phyloP scores from a whole-genome alignment of 2,329 filamentous ascomycete genomes.

The Scortechinia acanthostroma region DNA sequence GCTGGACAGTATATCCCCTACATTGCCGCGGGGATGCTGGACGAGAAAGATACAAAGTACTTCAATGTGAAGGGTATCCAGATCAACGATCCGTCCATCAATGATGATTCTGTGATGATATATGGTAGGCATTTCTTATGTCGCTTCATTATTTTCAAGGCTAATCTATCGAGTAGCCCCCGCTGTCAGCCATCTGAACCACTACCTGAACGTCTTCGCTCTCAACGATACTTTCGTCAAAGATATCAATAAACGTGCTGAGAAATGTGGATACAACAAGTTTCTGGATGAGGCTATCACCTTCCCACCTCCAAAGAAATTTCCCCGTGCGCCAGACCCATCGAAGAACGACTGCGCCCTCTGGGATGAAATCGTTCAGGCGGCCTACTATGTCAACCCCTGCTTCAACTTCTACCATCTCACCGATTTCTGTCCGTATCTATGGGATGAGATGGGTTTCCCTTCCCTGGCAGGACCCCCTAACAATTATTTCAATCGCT shows the following conservation, averaged over 20 bases:
- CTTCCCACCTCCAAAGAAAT: slow-evolving; percentile 8
- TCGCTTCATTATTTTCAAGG: background rate
- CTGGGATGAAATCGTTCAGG: slow-evolving; percentile 41
- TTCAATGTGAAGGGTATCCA: slow-evolving; percentile 64
- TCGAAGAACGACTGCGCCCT: slow-evolving; percentile 1
- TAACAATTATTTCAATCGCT: background rate
- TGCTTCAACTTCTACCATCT: slow-evolving; percentile 59
- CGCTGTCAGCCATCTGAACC: slow-evolving; percentile 7
- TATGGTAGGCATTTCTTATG: background rate
- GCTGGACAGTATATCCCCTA: slow-evolving; percentile 65
- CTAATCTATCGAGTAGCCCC: slow-evolving; percentile 2
- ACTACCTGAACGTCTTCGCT: slow-evolving; percentile 21
- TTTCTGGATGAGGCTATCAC: slow-evolving; percentile 17
- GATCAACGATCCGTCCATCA: slow-evolving; percentile 65
- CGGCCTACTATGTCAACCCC: slow-evolving; percentile 46
- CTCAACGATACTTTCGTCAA: slow-evolving; percentile 31
- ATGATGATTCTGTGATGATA: background rate
- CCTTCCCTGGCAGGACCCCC: background rate
- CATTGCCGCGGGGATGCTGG: slow-evolving; percentile 67
- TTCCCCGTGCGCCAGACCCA: slow-evolving; percentile 7
- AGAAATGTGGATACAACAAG: slow-evolving; percentile 22
- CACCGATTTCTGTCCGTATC: slow-evolving; percentile 37
- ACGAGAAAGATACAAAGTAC: slow-evolving; percentile 37
- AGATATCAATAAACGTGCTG: slow-evolving; percentile 18
- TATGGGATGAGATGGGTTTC: slow-evolving; percentile 13